A percentile compares a stretch with the other conserved stretches of the same genome.
Evolutionary conservation across 2,329 filamentous ascomycete genomes (phyloP).

Genomic region (Calonectria multiphialidica): DNA sequence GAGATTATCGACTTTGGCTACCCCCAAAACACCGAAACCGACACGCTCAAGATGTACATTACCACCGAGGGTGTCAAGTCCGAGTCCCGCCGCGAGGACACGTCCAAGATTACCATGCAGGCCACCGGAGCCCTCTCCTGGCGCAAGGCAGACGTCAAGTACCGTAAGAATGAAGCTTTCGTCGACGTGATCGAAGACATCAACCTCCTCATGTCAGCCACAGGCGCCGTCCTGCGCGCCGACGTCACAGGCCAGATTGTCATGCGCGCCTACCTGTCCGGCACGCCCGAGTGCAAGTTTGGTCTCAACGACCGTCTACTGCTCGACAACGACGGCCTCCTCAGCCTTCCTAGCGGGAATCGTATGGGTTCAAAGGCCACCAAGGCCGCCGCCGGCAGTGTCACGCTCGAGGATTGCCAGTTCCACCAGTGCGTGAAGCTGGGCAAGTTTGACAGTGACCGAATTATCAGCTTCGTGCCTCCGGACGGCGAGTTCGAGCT

Average conservation of each 20-base stretch:
- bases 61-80: slow-evolving; percentile 99
- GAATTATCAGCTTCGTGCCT: slow-evolving; percentile 96
- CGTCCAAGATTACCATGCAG: slow-evolving; percentile 99
- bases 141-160: slow-evolving; percentile 97
- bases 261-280: slow-evolving; percentile 97
- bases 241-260: slow-evolving; percentile 98
- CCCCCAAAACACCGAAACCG: slow-evolving; percentile 98
- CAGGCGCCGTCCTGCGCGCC: slow-evolving; percentile 91
- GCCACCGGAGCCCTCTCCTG: slow-evolving; percentile 97
- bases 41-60: slow-evolving; percentile 99
- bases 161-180: slow-evolving; percentile 99
- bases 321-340: slow-evolving; percentile 80
- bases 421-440: slow-evolving; percentile 99
- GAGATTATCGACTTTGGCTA: slow-evolving; percentile 99
- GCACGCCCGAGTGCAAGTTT: slow-evolving; percentile 98
- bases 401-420: slow-evolving; percentile 97
- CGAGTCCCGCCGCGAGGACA: slow-evolving; percentile 87
- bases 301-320: slow-evolving; percentile 95
- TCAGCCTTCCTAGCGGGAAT: slow-evolving; percentile 79
- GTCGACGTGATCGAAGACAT: slow-evolving; percentile 99
- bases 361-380: slow-evolving; percentile 87
- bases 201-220: slow-evolving; percentile 98
- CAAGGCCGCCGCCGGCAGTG: slow-evolving; percentile 93
- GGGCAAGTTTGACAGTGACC: slow-evolving; percentile 94
- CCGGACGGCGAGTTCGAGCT: slow-evolving; percentile 98